phyloP scores from a whole-genome alignment of 345 rosid genomes.

The Noccaea caerulescens region DNA sequence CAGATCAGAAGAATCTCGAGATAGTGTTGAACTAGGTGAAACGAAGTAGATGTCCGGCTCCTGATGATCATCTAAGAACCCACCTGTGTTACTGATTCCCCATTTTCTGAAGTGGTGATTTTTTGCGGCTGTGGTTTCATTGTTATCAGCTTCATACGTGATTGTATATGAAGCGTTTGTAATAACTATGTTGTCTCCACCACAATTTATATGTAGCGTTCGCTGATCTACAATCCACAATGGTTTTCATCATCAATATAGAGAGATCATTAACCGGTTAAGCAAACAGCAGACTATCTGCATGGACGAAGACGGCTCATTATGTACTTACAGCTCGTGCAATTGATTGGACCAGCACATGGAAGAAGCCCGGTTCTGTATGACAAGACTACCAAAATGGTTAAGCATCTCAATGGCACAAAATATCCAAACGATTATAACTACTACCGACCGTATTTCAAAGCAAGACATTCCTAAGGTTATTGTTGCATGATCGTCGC shows the following conservation, averaged over 20 bases:
- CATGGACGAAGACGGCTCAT: not conserved
- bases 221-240: conserved; percentile 22
- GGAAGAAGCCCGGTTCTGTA: conserved; percentile 34
- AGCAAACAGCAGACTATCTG: not conserved
- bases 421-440: not conserved
- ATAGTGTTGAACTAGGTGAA: not conserved
- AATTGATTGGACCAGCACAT: conserved; percentile 18
- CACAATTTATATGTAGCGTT: conserved; percentile 26
- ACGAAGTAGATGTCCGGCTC: too few relatives aligned
- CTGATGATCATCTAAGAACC: not conserved
- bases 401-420: not conserved
- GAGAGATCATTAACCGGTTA: not conserved
- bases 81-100: conserved; percentile 39
- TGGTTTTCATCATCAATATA: not conserved
- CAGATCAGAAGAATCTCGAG: conserved; percentile 28
- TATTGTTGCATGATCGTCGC: not conserved
- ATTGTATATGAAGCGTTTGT: not conserved
- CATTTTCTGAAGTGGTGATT: conserved; percentile 1
- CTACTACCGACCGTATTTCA: not conserved
- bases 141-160: conserved; percentile 32
- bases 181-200: not conserved
- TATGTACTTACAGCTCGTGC: conserved; percentile 11
- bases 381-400: not conserved
- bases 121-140: not conserved
- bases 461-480: not conserved